phyloP scores from a whole-genome alignment of 2,329 filamentous ascomycete genomes.

The Trichophyton verrucosum region DNA sequence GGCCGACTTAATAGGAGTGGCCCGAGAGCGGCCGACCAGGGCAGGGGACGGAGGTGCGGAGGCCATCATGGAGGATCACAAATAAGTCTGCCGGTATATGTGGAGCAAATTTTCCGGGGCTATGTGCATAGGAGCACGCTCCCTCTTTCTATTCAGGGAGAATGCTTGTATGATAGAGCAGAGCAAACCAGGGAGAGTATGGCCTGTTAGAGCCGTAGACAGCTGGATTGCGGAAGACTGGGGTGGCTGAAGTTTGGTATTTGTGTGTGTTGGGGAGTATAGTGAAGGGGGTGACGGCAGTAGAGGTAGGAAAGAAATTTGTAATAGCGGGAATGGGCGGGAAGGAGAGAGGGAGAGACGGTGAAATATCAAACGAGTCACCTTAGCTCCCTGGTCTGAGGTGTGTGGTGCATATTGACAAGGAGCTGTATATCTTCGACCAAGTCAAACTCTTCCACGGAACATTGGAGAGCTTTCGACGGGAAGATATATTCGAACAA shows the following conservation, averaged over 20 bases:
- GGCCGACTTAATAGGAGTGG: conserved; percentile 25
- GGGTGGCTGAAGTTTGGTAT: background rate
- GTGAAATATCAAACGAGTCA: background rate
- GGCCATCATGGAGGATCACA: background rate
- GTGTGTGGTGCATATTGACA: background rate
- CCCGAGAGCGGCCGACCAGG: conserved; percentile 26
- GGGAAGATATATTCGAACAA: background rate
- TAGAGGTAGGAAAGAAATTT: too few species aligned
- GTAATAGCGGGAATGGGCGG: background rate
- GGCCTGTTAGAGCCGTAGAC: background rate
- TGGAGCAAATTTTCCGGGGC: background rate
- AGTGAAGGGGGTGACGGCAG: background rate
- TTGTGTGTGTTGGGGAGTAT: background rate
- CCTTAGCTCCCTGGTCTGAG: background rate
- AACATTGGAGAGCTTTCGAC: background rate
- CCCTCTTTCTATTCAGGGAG: background rate
- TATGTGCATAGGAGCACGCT: background rate
- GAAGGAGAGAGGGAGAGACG: background rate
- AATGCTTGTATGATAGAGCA: background rate
- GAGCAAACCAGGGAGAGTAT: background rate
- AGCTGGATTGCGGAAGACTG: background rate
- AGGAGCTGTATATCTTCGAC: background rate
- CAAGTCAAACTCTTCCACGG: conserved; percentile 1
- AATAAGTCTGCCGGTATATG: background rate
- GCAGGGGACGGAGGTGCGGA: conserved; percentile 10